phyloP scores from a whole-genome alignment of 805 yeast genomes.

The Ogataea nakhonphanomensis region DNA sequence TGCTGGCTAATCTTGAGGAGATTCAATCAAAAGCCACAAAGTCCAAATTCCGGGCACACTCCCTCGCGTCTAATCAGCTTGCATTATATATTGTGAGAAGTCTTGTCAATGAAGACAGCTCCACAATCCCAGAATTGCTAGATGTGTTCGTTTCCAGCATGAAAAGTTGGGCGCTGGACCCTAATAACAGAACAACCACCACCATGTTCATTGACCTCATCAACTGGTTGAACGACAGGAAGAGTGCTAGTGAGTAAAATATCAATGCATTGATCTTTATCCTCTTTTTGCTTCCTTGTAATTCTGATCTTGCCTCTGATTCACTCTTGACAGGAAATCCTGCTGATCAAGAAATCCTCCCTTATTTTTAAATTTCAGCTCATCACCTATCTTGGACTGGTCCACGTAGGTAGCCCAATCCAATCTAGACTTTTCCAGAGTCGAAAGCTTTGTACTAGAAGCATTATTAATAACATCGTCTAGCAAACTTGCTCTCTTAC shows the following conservation, averaged over 20 bases:
- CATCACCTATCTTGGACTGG: conserved; percentile 78
- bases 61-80: conserved; percentile 59
- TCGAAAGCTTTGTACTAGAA: conserved; percentile 76
- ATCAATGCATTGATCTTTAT: neutral
- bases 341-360: conserved; percentile 91
- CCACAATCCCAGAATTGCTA: conserved; percentile 41
- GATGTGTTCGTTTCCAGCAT: conserved; percentile 55
- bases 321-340: conserved; percentile 79
- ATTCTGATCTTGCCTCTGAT: conserved; percentile 50
- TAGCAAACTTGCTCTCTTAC: conserved; percentile 71
- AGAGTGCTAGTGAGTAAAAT: conserved; percentile 22
- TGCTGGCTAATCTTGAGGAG: conserved; percentile 31
- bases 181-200: conserved; percentile 46
- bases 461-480: conserved; percentile 71
- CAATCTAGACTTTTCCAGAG: conserved; percentile 85
- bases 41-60: conserved; percentile 46
- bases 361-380: conserved; percentile 73
- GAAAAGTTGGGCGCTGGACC: conserved; percentile 55
- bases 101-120: conserved; percentile 40
- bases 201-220: conserved; percentile 70
- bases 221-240: conserved; percentile 66
- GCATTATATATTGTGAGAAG: conserved; percentile 64
- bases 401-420: conserved; percentile 97
- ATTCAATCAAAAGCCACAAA: conserved; percentile 43
- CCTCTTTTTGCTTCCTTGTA: conserved; percentile 38